Conservation (phyloP, 2,329 filamentous ascomycete species). For the Colletotrichum viniferum region DNA sequence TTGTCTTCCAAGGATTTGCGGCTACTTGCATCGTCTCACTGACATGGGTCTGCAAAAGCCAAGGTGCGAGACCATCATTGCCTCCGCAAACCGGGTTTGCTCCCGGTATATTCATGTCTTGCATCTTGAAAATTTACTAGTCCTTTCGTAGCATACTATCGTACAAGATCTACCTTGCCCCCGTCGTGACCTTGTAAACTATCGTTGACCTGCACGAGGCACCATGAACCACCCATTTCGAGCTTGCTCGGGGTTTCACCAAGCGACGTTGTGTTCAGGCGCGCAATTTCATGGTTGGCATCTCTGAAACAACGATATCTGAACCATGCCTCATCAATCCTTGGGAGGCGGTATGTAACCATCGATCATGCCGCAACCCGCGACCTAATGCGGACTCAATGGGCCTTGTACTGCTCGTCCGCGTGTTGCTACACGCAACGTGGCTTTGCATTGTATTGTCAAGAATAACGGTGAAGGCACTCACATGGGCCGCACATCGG, state of each 20-base stretch:
- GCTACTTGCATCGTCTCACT: neutral
- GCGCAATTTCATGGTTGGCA: neutral
- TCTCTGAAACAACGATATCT: neutral
- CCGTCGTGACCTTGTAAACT: neutral
- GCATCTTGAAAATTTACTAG: neutral
- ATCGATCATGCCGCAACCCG: slow-evolving; percentile 16
- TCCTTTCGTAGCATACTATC: neutral
- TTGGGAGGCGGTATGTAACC: neutral
- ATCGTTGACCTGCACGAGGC: neutral
- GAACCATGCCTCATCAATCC: neutral
- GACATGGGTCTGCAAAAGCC: neutral
- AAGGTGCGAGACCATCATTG: neutral
- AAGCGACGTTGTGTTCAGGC: neutral
- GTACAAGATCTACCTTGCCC: neutral
- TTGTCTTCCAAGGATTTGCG: neutral
- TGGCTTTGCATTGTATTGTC: neutral
- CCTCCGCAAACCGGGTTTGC: neutral
- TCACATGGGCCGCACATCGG: neutral
- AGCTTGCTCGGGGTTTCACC: neutral
- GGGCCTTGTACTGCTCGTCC: neutral
- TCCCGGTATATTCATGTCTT: neutral
- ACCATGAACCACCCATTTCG: neutral
- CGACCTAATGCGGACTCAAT: neutral
- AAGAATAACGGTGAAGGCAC: neutral
- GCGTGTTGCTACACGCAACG: neutral